phyloP scores from a whole-genome alignment of 805 yeast genomes.

The Maudiozyma bulderi region DNA sequence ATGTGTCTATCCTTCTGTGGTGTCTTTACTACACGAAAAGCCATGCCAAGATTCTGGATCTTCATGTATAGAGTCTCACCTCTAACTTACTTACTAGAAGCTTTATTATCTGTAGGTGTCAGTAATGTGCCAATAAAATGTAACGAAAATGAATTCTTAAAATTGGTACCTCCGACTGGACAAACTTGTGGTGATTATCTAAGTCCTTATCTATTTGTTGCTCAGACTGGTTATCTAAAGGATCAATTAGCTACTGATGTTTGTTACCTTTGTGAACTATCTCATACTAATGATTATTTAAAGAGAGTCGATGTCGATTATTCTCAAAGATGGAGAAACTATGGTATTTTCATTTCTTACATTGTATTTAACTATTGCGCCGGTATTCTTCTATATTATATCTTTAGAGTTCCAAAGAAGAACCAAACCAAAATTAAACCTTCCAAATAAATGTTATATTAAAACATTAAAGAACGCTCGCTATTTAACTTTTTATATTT shows the following conservation, averaged over 20 bases:
- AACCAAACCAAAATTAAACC: not conserved
- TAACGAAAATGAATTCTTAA: constrained; percentile 38
- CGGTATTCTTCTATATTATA: constrained; percentile 45
- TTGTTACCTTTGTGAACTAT: constrained; percentile 52
- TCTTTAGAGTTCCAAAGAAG: constrained; percentile 61
- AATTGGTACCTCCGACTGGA: constrained; percentile 45
- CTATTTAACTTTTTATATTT: not conserved
- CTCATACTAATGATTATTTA: constrained; percentile 52
- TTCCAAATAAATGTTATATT: not conserved
- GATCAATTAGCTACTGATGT: constrained; percentile 37
- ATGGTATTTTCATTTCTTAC: constrained; percentile 47
- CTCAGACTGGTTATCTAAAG: constrained; percentile 41
- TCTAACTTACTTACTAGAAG: constrained; percentile 53
- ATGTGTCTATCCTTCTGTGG: constrained; percentile 69
- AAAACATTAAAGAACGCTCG: too few relatives aligned
- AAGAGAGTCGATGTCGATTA: constrained; percentile 32
- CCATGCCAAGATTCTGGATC: constrained; percentile 67
- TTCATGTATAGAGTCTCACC: constrained; percentile 77
- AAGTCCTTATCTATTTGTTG: constrained; percentile 26
- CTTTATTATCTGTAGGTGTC: constrained; percentile 46
- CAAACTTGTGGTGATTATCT: constrained; percentile 51
- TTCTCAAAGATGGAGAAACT: constrained; percentile 46
- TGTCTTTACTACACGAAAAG: constrained; percentile 51
- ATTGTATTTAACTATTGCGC: constrained; percentile 35
- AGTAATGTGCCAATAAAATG: constrained; percentile 44